phyloP scores from a whole-genome alignment of 192 early-diverging fungal species.

The Umbelopsis sp. region DNA sequence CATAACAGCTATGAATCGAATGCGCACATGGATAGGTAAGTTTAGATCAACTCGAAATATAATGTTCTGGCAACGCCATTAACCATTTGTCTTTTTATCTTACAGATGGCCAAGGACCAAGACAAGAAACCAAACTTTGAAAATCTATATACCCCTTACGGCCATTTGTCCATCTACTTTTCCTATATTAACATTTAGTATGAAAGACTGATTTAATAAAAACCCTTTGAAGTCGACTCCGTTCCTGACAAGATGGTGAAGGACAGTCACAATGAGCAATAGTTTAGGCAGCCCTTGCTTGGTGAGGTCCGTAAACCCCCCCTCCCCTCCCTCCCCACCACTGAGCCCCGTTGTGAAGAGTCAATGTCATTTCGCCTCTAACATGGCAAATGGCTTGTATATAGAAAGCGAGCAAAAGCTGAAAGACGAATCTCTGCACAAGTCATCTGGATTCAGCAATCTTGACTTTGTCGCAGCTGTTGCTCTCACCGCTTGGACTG shows the following conservation, averaged over 20 bases:
- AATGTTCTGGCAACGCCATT: neutral
- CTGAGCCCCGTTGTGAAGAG: neutral
- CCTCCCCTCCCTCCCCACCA: too few relatives aligned
- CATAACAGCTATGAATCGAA: slow-evolving; percentile 2
- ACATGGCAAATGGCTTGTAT: too few relatives aligned
- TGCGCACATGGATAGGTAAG: slow-evolving; percentile 20
- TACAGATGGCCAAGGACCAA: slow-evolving; percentile 24
- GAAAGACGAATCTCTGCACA: too few relatives aligned
- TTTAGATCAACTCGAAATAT: neutral
- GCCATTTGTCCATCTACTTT: neutral
- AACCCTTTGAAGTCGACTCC: neutral
- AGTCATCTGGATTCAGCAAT: neutral
- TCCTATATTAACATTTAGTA: neutral
- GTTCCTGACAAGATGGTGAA: too few relatives aligned
- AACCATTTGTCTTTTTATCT: neutral
- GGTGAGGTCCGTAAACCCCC: neutral
- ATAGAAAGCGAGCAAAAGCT: too few relatives aligned
- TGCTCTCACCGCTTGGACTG: neutral
- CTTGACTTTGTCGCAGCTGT: neutral
- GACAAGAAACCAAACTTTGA: slow-evolving; percentile 42
- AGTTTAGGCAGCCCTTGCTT: too few relatives aligned
- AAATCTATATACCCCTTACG: neutral
- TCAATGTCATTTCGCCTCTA: too few relatives aligned
- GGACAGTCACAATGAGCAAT: too few relatives aligned
- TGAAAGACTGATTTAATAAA: neutral